Conservation (phyloP, 352 stramenopile species). For the Phytophthora vignae region DNA sequence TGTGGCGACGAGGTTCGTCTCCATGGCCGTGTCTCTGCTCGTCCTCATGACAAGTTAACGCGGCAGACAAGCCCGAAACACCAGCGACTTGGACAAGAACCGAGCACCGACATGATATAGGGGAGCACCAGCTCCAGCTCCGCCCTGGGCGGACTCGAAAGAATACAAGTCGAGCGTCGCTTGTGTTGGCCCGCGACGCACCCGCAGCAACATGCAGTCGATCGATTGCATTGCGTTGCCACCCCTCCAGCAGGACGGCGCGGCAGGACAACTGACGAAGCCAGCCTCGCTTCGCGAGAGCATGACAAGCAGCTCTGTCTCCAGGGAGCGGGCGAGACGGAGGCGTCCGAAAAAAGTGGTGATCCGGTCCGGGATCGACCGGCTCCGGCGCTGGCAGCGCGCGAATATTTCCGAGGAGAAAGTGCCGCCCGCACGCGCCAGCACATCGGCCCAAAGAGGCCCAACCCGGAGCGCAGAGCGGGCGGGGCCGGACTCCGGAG, state of each 20-base stretch:
- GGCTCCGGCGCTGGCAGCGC: conserved; percentile 13
- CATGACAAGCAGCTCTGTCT: conserved; percentile 28
- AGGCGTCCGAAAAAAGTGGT: conserved; percentile 29
- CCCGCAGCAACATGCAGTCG: not conserved
- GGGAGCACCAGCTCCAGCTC: conserved; percentile 8
- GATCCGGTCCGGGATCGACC: conserved; percentile 27
- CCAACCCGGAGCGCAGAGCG: conserved; percentile 14
- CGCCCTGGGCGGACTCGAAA: conserved; percentile 29
- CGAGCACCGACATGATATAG: conserved; percentile 42
- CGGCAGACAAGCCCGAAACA: conserved; percentile 28
- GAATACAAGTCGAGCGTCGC: conserved; percentile 13
- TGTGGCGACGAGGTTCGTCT: conserved; percentile 15
- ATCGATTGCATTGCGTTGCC: not conserved
- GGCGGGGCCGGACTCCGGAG: conserved; percentile 12
- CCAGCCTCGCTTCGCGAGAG: conserved; percentile 21
- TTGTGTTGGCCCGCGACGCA: not conserved
- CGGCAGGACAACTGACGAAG: conserved; percentile 17
- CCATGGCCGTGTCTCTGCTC: conserved; percentile 26
- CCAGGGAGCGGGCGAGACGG: conserved; percentile 6
- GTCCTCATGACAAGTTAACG: conserved; percentile 20
- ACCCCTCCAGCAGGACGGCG: not conserved
- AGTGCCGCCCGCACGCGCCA: conserved; percentile 19
- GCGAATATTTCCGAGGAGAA: conserved; percentile 17
- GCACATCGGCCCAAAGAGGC: conserved; percentile 25
- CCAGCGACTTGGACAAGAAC: conserved; percentile 19